These are phyloP conservation scores for Adansonia digitata DNA, from an alignment of 345 rosid genomes.

Conservation along the genomic window DNA sequence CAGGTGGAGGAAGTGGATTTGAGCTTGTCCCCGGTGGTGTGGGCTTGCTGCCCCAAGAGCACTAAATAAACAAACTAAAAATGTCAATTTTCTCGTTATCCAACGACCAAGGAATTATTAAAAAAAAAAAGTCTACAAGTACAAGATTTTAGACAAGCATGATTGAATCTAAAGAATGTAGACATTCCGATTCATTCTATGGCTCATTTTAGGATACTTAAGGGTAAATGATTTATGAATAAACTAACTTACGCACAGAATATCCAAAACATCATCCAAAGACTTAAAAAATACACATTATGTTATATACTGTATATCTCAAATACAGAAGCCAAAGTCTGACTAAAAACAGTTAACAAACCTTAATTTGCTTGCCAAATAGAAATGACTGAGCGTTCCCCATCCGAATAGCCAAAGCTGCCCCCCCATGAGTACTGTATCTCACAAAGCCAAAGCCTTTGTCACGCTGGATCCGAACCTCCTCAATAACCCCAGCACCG, in stretches of 20 bases:
- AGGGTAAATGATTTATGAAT: neutral
- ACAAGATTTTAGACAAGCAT: neutral
- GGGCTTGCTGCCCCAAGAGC: constrained; percentile 96
- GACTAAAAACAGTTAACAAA: constrained; percentile 15
- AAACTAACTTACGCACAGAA: neutral
- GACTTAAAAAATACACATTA: neutral
- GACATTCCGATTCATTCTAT: neutral
- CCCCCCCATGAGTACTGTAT: constrained; percentile 79
- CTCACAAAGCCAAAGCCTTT: constrained; percentile 98
- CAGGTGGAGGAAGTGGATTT: constrained; percentile 90
- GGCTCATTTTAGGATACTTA: neutral
- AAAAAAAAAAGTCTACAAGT: neutral
- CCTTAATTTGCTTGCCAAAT: constrained; percentile 87
- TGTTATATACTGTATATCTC: neutral
- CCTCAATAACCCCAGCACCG: constrained; percentile 93
- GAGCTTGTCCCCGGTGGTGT: constrained; percentile 90
- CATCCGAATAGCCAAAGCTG: constrained; percentile 85
- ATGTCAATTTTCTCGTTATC: neutral
- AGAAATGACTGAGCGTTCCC: constrained; percentile 78
- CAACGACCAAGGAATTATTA: neutral
- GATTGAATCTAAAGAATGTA: neutral
- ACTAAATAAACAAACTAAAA: constrained; percentile 34
- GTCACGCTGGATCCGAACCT: constrained; percentile 89
- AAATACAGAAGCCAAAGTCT: neutral
- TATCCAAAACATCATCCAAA: neutral